These are phyloP conservation scores for Citrus hindsii DNA, from an alignment of 345 rosid species.

Conservation along the genomic window DNA sequence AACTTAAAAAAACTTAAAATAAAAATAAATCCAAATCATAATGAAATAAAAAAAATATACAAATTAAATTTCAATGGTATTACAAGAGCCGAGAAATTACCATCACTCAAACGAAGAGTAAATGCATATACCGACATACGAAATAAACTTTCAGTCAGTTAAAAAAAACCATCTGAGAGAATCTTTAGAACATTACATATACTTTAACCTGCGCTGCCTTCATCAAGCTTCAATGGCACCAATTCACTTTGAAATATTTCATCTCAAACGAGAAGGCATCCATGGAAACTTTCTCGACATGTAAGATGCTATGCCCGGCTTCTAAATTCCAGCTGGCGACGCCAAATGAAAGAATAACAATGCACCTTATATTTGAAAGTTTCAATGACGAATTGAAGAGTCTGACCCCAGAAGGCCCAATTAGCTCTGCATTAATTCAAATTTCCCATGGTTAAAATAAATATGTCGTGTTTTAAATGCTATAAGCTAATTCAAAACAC, in stretches of 20 bases:
- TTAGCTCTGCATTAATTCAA: constrained; percentile 1
- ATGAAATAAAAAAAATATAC: too few species aligned
- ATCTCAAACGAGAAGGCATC: not conserved
- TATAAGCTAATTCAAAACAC: too few species aligned
- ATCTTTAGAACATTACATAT: not conserved
- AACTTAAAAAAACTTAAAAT: too few species aligned
- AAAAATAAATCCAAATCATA: too few species aligned
- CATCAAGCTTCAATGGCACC: constrained; percentile 6
- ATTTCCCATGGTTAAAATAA: not conserved
- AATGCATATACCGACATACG: not conserved
- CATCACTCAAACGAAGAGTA: not conserved
- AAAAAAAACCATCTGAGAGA: not conserved
- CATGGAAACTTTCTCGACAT: not conserved
- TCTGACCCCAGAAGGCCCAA: not conserved
- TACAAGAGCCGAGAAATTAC: not conserved
- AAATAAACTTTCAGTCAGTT: constrained; percentile 3
- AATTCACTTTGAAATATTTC: not conserved
- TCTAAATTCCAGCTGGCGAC: constrained; percentile 14
- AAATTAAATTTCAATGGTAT: too few species aligned
- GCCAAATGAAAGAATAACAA: constrained; percentile 28
- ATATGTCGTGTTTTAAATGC: not conserved
- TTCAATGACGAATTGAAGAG: not conserved
- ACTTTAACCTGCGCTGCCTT: constrained; percentile 4
- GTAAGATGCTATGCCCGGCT: not conserved
- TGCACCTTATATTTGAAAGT: constrained; percentile 10